A percentile compares a stretch with the other conserved stretches of the same genome.
Evolutionary conservation across 2,329 filamentous ascomycete species (phyloP).

Genomic region (Pseudopithomyces chartarum): DNA sequence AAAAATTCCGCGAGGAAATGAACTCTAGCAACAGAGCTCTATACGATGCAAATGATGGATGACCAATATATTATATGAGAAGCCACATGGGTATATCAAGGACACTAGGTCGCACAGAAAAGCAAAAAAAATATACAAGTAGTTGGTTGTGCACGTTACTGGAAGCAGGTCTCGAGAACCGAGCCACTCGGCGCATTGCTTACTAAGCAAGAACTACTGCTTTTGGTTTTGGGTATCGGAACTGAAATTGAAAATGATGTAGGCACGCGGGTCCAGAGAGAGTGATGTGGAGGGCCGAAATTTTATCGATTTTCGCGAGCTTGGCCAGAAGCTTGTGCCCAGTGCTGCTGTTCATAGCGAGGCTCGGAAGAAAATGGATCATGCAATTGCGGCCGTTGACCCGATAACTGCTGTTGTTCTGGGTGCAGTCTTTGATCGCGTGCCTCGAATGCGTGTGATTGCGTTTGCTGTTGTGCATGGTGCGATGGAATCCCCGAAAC

Average conservation of each 20-base stretch:
- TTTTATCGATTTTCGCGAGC: conserved; percentile 12
- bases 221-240: conserved; percentile 11
- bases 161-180: background rate
- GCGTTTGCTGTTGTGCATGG: conserved; percentile 9
- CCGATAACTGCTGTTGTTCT: background rate
- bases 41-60: conserved; percentile 1
- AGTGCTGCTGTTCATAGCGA: conserved; percentile 33
- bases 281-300: background rate
- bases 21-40: conserved; percentile 9
- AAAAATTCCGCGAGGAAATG: conserved; percentile 12
- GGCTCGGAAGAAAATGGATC: conserved; percentile 24
- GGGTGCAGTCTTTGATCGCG: conserved; percentile 12
- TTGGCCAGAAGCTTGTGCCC: conserved; percentile 19
- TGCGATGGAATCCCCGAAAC: conserved; percentile 11
- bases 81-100: background rate
- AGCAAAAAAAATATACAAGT: background rate
- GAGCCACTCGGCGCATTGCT: conserved; percentile 7
- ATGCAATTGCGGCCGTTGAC: conserved; percentile 20
- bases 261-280: background rate
- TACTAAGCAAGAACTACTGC: conserved; percentile 1
- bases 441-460: background rate
- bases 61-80: background rate
- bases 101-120: background rate
- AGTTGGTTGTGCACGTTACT: background rate
- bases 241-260: background rate